These are phyloP conservation scores for Clarireedia sp. DNA, from an alignment of 2,329 filamentous ascomycete species.

Conservation along the genomic window DNA sequence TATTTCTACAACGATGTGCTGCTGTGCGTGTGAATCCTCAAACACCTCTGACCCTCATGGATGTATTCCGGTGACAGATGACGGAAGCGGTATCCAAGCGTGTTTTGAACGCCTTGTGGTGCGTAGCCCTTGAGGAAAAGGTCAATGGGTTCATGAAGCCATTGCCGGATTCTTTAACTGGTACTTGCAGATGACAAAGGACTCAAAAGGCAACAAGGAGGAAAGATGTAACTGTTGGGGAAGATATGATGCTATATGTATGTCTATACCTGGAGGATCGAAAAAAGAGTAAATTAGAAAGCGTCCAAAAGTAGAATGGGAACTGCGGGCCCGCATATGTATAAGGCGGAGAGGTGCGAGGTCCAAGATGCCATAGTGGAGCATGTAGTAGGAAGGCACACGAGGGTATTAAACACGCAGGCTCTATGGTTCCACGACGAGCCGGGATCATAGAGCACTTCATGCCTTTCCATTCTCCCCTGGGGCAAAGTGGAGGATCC, in stretches of 20 bases:
- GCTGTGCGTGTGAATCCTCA: not conserved
- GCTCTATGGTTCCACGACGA: not conserved
- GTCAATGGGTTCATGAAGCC: slow-evolving; percentile 16
- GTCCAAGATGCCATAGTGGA: not conserved
- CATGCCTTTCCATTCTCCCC: not conserved
- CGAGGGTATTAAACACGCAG: not conserved
- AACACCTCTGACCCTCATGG: not conserved
- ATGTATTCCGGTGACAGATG: not conserved
- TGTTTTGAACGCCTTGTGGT: slow-evolving; percentile 14
- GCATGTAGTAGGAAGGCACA: not conserved
- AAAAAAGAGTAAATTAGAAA: not conserved
- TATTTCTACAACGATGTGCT: not conserved
- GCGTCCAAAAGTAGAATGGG: not conserved
- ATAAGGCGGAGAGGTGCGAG: slow-evolving; percentile 2
- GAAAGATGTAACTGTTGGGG: not conserved
- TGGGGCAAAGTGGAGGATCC: not conserved
- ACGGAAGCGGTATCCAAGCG: not conserved
- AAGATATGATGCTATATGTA: not conserved
- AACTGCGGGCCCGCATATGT: slow-evolving; percentile 4
- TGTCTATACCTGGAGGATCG: not conserved
- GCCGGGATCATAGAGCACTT: not conserved
- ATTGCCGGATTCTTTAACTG: slow-evolving; percentile 12
- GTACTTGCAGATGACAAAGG: slow-evolving; percentile 5
- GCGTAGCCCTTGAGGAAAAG: slow-evolving; percentile 11
- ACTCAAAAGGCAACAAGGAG: slow-evolving; percentile 1